phyloP scores from a whole-genome alignment of 2,329 filamentous ascomycete species.

The Alternaria ventricosa region DNA sequence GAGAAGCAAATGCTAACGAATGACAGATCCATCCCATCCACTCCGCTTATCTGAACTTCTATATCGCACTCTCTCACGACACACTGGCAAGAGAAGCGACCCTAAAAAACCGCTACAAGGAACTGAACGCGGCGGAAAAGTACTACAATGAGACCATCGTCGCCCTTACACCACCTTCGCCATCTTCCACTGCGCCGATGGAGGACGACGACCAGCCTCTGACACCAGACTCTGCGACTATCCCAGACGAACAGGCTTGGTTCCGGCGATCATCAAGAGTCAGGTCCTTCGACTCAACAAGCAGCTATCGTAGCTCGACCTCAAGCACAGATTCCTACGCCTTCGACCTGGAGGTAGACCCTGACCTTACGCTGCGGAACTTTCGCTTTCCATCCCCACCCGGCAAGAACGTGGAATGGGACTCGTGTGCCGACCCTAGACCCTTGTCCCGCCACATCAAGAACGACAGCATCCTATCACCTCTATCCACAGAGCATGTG shows the following conservation, averaged over 20 bases:
- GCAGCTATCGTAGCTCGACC: constrained; percentile 17
- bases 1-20: constrained; percentile 3
- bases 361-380: constrained; percentile 7
- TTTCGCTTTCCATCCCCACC: constrained; percentile 8
- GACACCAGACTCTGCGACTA: constrained; percentile 28
- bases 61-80: constrained; percentile 47
- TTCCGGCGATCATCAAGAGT: constrained; percentile 23
- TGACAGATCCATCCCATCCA: constrained; percentile 44
- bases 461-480: neutral
- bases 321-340: constrained; percentile 32
- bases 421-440: neutral
- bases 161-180: constrained; percentile 18
- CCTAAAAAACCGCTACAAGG: constrained; percentile 35
- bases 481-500: neutral
- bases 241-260: constrained; percentile 14
- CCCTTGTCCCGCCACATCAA: neutral
- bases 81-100: constrained; percentile 45
- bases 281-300: constrained; percentile 28
- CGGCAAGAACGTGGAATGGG: neutral
- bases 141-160: constrained; percentile 43
- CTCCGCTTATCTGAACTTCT: constrained; percentile 46
- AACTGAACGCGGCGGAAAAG: constrained; percentile 44
- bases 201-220: constrained; percentile 22
- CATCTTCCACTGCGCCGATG: constrained; percentile 13
- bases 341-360: constrained; percentile 12